These are phyloP conservation scores for Trichocladium uniseriatum DNA, from an alignment of 495 filamentous ascomycete genomes.

Conservation along the genomic window DNA sequence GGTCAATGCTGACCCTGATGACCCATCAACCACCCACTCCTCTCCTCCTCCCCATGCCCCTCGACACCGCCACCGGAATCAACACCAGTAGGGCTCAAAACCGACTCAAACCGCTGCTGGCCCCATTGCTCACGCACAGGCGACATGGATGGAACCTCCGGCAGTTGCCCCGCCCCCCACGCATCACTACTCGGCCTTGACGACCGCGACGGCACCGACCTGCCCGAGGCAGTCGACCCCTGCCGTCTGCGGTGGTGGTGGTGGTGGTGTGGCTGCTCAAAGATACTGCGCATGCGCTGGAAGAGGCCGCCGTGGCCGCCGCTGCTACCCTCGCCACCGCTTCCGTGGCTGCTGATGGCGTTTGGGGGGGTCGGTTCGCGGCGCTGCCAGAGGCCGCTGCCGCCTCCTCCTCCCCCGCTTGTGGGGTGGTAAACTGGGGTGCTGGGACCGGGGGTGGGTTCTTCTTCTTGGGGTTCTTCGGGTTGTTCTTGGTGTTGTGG, in stretches of 20 bases:
- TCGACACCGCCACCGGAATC: slow-evolving; percentile 6
- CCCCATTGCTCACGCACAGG: no score
- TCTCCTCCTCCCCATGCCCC: slow-evolving; percentile 2
- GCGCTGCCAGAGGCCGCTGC: neutral
- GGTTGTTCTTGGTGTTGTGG: neutral
- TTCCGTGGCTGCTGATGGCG: no score
- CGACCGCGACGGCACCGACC: neutral
- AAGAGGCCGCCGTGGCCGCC: slow-evolving; percentile 17
- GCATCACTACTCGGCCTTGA: no score
- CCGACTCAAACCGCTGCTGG: no score
- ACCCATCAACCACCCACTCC: no score
- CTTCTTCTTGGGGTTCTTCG: no score
- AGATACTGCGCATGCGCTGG: slow-evolving; percentile 28
- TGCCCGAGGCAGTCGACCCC: no score
- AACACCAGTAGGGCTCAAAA: neutral
- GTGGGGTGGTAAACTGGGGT: neutral
- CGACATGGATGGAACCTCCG: no score
- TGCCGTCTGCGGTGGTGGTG: no score
- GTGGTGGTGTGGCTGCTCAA: slow-evolving; percentile 25
- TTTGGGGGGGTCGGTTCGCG: neutral
- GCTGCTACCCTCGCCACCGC: neutral
- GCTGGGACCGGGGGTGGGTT: no score
- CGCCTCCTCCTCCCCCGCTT: neutral
- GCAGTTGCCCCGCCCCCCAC: no score
- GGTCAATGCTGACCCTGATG: slow-evolving; percentile 18